phyloP scores from a whole-genome alignment of 805 yeast species.

The Ogataea trehalophila region DNA sequence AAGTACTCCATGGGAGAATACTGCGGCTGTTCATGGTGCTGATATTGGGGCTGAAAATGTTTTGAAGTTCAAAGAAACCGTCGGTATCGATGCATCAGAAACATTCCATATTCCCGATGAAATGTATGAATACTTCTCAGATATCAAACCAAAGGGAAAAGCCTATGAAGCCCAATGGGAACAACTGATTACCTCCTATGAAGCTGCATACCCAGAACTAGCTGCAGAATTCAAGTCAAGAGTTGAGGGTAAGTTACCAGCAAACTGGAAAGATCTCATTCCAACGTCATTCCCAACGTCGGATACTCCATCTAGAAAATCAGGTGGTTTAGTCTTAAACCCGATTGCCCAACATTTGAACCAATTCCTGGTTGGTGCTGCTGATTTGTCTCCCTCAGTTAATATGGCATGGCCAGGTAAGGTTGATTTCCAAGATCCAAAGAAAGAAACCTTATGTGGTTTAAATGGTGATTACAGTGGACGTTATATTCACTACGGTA shows the following conservation, averaged over 20 bases:
- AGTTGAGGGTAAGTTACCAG: slow-evolving; percentile 71
- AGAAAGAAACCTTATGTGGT: slow-evolving; percentile 38
- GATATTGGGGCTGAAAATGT: slow-evolving; percentile 92
- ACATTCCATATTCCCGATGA: slow-evolving; percentile 75
- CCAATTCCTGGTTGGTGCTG: slow-evolving; percentile 83
- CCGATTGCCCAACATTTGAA: slow-evolving; percentile 60
- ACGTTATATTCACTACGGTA: slow-evolving; percentile 95
- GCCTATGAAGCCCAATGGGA: slow-evolving; percentile 73
- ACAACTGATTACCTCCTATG: slow-evolving; percentile 51
- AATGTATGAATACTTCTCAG: slow-evolving; percentile 65
- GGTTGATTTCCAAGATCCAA: slow-evolving; percentile 87
- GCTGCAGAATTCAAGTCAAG: slow-evolving; percentile 79
- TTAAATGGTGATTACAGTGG: slow-evolving; percentile 79
- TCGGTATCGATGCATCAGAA: slow-evolving; percentile 84
- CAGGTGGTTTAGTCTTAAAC: slow-evolving; percentile 77
- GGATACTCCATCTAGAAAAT: slow-evolving; percentile 89
- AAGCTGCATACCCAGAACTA: slow-evolving; percentile 63
- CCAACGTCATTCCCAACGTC: slow-evolving; percentile 80
- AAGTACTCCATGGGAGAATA: slow-evolving; percentile 81
- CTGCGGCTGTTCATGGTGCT: slow-evolving; percentile 92
- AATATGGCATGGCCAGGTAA: slow-evolving; percentile 85
- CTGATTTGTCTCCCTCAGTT: slow-evolving; percentile 88
- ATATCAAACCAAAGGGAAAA: slow-evolving; percentile 55
- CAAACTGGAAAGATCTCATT: slow-evolving; percentile 70
- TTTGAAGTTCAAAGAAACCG: slow-evolving; percentile 71